phyloP scores from a whole-genome alignment of 768 basidiomycete species.

The Boletus patriciae region DNA sequence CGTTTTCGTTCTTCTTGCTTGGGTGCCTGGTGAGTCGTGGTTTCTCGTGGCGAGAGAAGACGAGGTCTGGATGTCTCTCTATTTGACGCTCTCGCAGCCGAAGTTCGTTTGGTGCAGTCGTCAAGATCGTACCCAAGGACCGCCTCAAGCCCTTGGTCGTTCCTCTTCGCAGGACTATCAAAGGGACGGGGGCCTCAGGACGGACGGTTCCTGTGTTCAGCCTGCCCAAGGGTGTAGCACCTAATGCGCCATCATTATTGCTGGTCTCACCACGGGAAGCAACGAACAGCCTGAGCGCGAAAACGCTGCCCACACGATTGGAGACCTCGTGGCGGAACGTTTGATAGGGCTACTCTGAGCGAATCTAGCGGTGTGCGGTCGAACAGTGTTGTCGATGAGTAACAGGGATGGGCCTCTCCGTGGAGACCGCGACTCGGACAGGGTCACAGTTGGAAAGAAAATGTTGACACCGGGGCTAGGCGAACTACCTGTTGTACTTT shows the following conservation, averaged over 20 bases:
- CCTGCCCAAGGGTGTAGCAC: slow-evolving; percentile 77
- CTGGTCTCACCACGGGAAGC: slow-evolving; percentile 90
- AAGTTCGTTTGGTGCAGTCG: slow-evolving; percentile 80
- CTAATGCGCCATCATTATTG: slow-evolving; percentile 86
- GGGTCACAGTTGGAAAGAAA: no score
- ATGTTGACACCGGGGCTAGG: no score
- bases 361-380: no score
- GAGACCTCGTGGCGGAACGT: no score
- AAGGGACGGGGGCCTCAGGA: slow-evolving; percentile 78
- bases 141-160: slow-evolving; percentile 90
- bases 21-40: slow-evolving; percentile 63
- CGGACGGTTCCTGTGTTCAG: slow-evolving; percentile 82
- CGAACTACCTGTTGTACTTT: no score
- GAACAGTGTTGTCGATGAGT: no score
- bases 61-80: no score
- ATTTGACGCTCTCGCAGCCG: slow-evolving; percentile 73
- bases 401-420: no score
- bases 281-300: slow-evolving; percentile 96
- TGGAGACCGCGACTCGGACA: no score
- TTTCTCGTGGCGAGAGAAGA: no score
- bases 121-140: slow-evolving; percentile 90
- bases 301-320: slow-evolving; percentile 92
- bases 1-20: slow-evolving; percentile 78
- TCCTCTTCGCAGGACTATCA: slow-evolving; percentile 84
- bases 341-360: no score